These are phyloP conservation scores for Malus orientalis DNA, from an alignment of 306 rosid genomes.

Conservation along the genomic window DNA sequence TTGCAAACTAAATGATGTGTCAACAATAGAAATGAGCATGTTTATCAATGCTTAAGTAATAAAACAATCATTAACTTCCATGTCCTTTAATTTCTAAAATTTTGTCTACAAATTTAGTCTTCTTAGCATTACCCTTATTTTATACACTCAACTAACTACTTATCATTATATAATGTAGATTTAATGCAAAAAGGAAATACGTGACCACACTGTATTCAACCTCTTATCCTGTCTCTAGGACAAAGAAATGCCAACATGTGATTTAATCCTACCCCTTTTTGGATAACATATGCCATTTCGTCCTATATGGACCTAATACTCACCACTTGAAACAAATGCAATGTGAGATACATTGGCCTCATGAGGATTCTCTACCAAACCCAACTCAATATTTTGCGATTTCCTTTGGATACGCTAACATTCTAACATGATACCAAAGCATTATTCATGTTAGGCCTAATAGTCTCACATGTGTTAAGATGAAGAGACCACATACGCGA, in stretches of 20 bases:
- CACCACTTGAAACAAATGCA: too few species aligned
- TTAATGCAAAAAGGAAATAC: constrained; percentile 24
- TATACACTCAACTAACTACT: constrained; percentile 8
- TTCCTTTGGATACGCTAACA: neutral
- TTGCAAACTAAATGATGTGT: too few species aligned
- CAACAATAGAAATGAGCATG: too few species aligned
- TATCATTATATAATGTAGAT: constrained; percentile 10
- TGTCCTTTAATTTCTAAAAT: too few species aligned
- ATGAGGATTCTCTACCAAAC: neutral
- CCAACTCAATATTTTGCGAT: constrained; percentile 1
- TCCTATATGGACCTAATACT: neutral
- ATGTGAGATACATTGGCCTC: neutral
- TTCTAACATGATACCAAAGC: too few species aligned
- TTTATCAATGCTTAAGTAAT: too few species aligned
- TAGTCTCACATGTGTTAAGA: neutral
- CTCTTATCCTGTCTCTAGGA: constrained; percentile 33
- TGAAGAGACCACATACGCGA: neutral
- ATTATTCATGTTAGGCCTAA: neutral
- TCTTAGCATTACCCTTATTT: too few species aligned
- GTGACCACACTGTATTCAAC: constrained; percentile 21
- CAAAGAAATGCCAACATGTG: constrained; percentile 22
- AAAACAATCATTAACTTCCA: too few species aligned
- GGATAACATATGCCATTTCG: constrained; percentile 19
- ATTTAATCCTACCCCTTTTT: constrained; percentile 20
- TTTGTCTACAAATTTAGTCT: too few species aligned